Conservation (phyloP, 2,329 filamentous ascomycete genomes). For the Aspergillus sp. region DNA sequence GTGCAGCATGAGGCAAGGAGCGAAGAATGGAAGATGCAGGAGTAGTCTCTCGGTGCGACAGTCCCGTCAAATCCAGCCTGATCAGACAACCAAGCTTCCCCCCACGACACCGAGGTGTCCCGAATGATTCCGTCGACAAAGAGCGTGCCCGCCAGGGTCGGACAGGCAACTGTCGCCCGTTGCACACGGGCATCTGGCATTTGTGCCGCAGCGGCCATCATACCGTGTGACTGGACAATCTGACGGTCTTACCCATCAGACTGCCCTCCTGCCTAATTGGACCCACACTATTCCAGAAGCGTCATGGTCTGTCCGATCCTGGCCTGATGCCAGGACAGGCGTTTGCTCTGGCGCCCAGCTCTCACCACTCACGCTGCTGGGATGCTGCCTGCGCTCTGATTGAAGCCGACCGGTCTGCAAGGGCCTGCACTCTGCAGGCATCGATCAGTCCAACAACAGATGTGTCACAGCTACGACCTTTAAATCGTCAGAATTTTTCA, state of each 20-base stretch:
- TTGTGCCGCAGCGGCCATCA: too few relatives aligned
- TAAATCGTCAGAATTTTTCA: not conserved
- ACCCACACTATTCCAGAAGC: slow-evolving; percentile 4
- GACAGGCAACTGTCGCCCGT: not conserved
- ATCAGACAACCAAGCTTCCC: not conserved
- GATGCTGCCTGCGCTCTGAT: not conserved
- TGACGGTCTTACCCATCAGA: not conserved
- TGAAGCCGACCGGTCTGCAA: slow-evolving; percentile 12
- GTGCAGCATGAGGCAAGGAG: slow-evolving; percentile 19
- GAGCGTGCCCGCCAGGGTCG: not conserved
- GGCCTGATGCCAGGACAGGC: not conserved
- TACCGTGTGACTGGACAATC: not conserved
- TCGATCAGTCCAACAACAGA: slow-evolving; percentile 6
- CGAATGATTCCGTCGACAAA: not conserved
- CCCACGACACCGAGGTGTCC: too few relatives aligned
- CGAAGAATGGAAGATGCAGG: not conserved
- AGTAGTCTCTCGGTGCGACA: not conserved
- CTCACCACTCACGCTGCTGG: slow-evolving; percentile 2
- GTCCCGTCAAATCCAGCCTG: not conserved
- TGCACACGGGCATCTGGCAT: too few relatives aligned
- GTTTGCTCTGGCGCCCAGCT: not conserved
- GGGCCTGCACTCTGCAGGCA: slow-evolving; percentile 8
- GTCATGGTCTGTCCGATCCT: slow-evolving; percentile 6
- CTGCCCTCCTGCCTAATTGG: slow-evolving; percentile 2
- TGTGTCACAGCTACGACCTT: slow-evolving; percentile 10